These are phyloP conservation scores for Capronia epimyces DNA, from an alignment of 2,329 filamentous ascomycete species.

Conservation along the genomic window DNA sequence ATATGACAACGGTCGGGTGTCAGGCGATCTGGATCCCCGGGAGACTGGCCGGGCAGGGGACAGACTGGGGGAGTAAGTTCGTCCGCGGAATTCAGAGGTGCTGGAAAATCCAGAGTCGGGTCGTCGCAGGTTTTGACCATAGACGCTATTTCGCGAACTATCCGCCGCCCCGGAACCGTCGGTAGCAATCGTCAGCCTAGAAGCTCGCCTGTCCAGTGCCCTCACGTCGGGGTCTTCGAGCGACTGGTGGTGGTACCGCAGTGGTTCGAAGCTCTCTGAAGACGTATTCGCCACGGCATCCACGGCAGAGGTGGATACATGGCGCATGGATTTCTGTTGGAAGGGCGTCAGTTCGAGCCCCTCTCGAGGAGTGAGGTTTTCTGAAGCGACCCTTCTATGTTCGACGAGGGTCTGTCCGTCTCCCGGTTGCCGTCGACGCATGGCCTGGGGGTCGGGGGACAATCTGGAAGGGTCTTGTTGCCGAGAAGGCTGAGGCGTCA, in stretches of 20 bases:
- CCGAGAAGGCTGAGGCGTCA: constrained; percentile 20
- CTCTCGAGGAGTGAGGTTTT: constrained; percentile 12
- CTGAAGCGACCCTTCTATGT: constrained; percentile 21
- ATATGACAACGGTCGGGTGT: constrained; percentile 55
- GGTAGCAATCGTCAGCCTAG: constrained; percentile 30
- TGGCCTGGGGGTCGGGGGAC: constrained; percentile 20
- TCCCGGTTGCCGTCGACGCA: constrained; percentile 10
- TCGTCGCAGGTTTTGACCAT: constrained; percentile 57
- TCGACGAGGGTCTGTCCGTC: constrained; percentile 11
- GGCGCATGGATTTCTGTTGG: constrained; percentile 29
- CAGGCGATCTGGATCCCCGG: constrained; percentile 50
- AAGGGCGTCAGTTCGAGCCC: constrained; percentile 16
- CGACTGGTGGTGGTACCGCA: constrained; percentile 50
- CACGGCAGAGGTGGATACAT: constrained; percentile 21
- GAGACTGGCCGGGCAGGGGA: constrained; percentile 50
- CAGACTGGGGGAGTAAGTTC: constrained; percentile 50
- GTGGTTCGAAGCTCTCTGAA: constrained; percentile 41
- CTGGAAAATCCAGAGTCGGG: constrained; percentile 73
- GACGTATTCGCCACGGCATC: constrained; percentile 28
- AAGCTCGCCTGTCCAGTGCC: constrained; percentile 27
- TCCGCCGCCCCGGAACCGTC: constrained; percentile 43
- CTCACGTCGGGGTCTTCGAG: constrained; percentile 35
- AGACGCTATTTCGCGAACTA: constrained; percentile 46
- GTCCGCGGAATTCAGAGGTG: constrained; percentile 65
- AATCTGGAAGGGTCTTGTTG: constrained; percentile 21